These are phyloP conservation scores for Meira miltonrushii DNA, from an alignment of 1,284 basidiomycete genomes.

Conservation along the genomic window DNA sequence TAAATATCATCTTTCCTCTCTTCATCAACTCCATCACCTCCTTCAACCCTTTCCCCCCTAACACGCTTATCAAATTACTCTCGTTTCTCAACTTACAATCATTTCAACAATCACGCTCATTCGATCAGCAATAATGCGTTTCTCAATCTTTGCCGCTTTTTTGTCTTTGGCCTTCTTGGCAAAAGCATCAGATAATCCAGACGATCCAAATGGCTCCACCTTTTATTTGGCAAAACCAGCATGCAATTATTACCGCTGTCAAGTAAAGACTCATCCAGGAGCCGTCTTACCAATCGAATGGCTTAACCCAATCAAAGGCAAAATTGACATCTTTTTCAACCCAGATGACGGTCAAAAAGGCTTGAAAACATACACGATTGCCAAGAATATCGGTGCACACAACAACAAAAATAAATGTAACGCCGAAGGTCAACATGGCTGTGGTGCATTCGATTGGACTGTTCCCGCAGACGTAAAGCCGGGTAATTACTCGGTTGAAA, in stretches of 20 bases:
- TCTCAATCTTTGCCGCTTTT: too few relatives aligned
- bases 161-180: too few relatives aligned
- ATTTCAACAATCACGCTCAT: neutral
- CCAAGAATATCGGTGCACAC: neutral
- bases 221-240: slow-evolving; percentile 1
- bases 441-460: slow-evolving; percentile 2
- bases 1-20: too few relatives aligned
- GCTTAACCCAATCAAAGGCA: neutral
- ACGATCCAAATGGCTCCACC: neutral
- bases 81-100: too few relatives aligned
- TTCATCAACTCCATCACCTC: neutral
- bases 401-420: slow-evolving; percentile 7
- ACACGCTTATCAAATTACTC: too few relatives aligned
- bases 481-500: neutral
- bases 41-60: too few relatives aligned
- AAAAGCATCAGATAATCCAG: neutral
- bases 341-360: neutral
- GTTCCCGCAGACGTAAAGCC: neutral
- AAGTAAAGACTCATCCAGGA: neutral
- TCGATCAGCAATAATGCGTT: too few relatives aligned
- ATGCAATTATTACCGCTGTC: slow-evolving; percentile 5
- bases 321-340: neutral
- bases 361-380: slow-evolving; percentile 1
- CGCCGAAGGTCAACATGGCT: neutral
- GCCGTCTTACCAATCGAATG: neutral